These are phyloP conservation scores for Lipomyces lipofer DNA, from an alignment of 805 yeast genomes.

Conservation along the genomic window DNA sequence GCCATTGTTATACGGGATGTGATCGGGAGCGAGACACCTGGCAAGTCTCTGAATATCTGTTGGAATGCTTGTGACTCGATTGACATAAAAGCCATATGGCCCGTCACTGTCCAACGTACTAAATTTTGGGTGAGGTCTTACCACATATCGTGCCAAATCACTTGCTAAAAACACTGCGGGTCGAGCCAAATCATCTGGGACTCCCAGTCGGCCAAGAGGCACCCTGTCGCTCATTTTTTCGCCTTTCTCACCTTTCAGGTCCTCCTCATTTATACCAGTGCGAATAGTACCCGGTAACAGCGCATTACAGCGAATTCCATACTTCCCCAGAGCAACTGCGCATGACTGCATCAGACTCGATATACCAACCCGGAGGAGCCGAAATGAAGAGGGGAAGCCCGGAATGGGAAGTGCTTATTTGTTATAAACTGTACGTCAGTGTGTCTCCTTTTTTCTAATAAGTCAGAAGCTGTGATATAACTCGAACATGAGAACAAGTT, in stretches of 20 bases:
- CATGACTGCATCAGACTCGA: constrained; percentile 47
- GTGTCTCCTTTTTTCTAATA: too few species aligned
- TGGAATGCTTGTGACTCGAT: constrained; percentile 41
- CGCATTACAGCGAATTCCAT: constrained; percentile 49
- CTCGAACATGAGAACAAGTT: too few species aligned
- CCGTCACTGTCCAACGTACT: too few species aligned
- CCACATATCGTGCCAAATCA: constrained; percentile 22
- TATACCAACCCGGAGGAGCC: too few species aligned
- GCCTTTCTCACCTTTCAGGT: constrained; percentile 44
- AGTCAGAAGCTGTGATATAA: too few species aligned
- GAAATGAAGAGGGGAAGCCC: too few species aligned
- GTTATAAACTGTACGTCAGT: too few species aligned
- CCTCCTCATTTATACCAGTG: constrained; percentile 48
- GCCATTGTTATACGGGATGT: background rate
- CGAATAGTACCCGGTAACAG: constrained; percentile 49
- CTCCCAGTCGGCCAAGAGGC: constrained; percentile 33
- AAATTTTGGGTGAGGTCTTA: too few species aligned
- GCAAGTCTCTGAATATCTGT: constrained; percentile 20
- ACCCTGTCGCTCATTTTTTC: constrained; percentile 45
- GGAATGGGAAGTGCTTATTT: too few species aligned
- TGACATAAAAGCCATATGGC: constrained; percentile 45
- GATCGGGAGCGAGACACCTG: constrained; percentile 4
- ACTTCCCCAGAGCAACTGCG: constrained; percentile 48
- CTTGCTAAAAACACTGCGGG: constrained; percentile 34
- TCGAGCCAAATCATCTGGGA: constrained; percentile 33